Evolutionary conservation across 108 stramenopile genomes (phyloP), one percentile per base, ranked within the genome.

Genomic region (Nannochloropsis gaditana): DNA sequence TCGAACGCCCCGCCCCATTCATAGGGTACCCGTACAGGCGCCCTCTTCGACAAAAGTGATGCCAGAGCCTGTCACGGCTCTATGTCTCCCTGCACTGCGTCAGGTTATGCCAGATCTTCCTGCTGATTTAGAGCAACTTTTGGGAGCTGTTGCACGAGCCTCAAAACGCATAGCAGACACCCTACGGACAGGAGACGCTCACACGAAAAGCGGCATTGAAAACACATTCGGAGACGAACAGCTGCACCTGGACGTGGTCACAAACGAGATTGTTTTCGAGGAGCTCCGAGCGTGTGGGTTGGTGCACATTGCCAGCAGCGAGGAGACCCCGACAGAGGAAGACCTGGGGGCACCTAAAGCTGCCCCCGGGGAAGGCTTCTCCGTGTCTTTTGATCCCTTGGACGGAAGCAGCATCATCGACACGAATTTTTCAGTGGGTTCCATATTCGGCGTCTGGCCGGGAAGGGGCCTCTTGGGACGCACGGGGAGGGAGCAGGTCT

Each of bases 211-310:
- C 8, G 94, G 94, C 43, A 90, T 93, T 5, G 90, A 90, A 45
- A 95, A 95, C 85, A 84, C 90, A 6, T 94, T 93, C 9, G 95
- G 95, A 11, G 95, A 95, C 83, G 90, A 93, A 5, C 95, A 95
- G 85, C 92, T 95, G 44, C 91, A 94, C 31, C 90, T 94, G 9
- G 95, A 96, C 85, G 92, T 96, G 11, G 91, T 90, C 41, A 93
- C 94, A 17, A 94, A 96, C 87, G 87, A 93, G 42, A 88, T 89
- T 2, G 91, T 93, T 17, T 93, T 95, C 82, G 45, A 83, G 5
- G 88, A 92, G 21, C 42, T 9, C 5, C 87, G 83, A 83, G 44
- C 83, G 45, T 87, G 87, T 45, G 83, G 87, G 42, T 43, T 83
- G 19, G 88, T 89, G 41, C 81, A 81, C 19, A 82, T 85, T 15